Evolutionary conservation across 2,329 filamentous ascomycete species (phyloP), one percentile per base, ranked within the genome.

Genomic region (Scedosporium apiospermum): DNA sequence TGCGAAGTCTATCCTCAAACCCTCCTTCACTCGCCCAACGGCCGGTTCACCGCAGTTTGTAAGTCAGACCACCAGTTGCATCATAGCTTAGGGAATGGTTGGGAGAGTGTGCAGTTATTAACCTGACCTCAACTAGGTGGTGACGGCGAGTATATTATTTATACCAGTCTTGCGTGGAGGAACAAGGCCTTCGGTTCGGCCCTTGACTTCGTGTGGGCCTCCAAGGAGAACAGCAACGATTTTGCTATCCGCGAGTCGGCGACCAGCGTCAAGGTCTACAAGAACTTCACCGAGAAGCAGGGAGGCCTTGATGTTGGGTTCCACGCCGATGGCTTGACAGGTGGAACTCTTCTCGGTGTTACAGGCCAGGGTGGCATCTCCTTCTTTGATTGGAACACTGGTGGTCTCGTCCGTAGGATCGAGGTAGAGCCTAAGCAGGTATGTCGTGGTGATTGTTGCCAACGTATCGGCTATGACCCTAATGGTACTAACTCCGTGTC

Each of bases 131-230:
- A 7, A 7, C 27, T 60, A 62, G 61, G 61, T 67, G 95, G 95
- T 67, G 95, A 99, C 73, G 95, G 95, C 65, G 95, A 99, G 76
- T 99, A 97, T 78, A 98, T 98, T 74, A 96, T 98, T 70, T 98
- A 98, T 79, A 98, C 95, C 30, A 93, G 95, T 63, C 83, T 98
- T 64, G 93, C 93, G 3, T 96, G 96, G 84, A 88, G 95, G 73
- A 98, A 99, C 77, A 97, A 98, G 79, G 92, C 92, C 3, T 99
- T 99, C 71, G 95, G 95, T 23, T 93, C 91, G 49, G 95, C 93
- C 6, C 79, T 98, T 61, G 95, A 99, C 76, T 99, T 99, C 74
- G 93, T 90, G 10, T 99, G 95, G 95, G 93, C 89, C 0, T 91
- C 90, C 55, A 97, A 96, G 76, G 93, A 97, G 64, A 96, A 97